Conservation (phyloP, 345 rosid species). For the Viola odorata region DNA sequence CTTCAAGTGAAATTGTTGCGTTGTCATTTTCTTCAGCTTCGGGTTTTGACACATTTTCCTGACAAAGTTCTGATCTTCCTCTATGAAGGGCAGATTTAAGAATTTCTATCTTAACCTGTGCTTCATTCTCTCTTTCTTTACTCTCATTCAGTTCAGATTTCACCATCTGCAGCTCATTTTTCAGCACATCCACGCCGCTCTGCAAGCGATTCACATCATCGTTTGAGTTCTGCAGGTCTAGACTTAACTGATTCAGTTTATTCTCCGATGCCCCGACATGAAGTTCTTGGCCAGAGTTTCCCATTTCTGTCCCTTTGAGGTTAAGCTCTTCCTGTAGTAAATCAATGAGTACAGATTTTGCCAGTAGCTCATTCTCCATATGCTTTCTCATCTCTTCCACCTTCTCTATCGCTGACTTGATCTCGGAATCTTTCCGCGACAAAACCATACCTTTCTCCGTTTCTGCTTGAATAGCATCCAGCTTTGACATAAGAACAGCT, state of each 20-base stretch:
- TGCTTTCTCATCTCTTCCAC: conserved; percentile 19
- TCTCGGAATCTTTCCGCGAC: conserved; percentile 26
- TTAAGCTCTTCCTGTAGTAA: conserved; percentile 20
- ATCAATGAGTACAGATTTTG: conserved; percentile 20
- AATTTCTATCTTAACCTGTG: conserved; percentile 29
- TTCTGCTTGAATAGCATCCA: conserved; percentile 24
- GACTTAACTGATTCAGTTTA: conserved; percentile 26
- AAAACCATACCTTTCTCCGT: conserved; percentile 17
- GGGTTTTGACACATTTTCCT: too few relatives aligned
- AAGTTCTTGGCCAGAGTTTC: conserved; percentile 27
- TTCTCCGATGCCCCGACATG: conserved; percentile 18
- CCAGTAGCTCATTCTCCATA: conserved; percentile 22
- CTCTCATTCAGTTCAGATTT: conserved; percentile 22
- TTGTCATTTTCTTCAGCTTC: too few relatives aligned
- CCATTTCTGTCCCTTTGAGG: conserved; percentile 26
- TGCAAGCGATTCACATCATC: conserved; percentile 19
- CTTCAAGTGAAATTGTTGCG: conserved; percentile 25
- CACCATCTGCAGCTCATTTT: conserved; percentile 17
- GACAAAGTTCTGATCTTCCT: conserved; percentile 22
- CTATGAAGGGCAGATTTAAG: conserved; percentile 35
- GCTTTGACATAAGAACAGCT: conserved; percentile 18
- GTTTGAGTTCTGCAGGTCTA: conserved; percentile 19
- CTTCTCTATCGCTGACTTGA: conserved; percentile 10
- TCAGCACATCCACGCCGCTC: conserved; percentile 18
- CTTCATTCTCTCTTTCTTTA: conserved; percentile 31